A percentile compares a stretch with the other conserved stretches of the same genome.
Conservation (phyloP, 2,329 filamentous ascomycete genomes). For the Golovinomyces cichoracearum region DNA sequence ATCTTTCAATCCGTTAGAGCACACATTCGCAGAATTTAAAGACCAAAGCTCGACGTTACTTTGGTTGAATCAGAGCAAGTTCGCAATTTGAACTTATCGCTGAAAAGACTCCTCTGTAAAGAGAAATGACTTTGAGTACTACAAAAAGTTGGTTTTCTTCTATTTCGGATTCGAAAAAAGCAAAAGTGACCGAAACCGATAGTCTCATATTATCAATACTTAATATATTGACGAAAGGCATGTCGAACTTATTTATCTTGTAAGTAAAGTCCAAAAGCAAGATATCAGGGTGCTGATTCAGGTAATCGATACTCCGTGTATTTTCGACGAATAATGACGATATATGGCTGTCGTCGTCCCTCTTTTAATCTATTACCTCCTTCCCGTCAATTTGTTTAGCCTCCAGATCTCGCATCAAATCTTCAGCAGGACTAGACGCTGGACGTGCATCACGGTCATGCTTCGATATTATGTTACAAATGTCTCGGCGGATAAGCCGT, state of each 20-base stretch:
- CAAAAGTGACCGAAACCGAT: not conserved
- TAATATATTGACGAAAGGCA: not conserved
- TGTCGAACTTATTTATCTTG: not conserved
- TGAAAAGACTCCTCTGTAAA: no score
- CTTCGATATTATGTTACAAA: not conserved
- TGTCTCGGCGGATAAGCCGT: not conserved
- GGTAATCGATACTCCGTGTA: not conserved
- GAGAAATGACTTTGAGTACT: no score
- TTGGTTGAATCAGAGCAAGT: no score
- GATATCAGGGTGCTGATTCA: not conserved
- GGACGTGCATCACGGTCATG: not conserved
- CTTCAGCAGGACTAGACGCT: not conserved
- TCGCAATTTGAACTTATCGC: no score
- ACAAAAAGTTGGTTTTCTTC: no score
- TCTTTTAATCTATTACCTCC: not conserved
- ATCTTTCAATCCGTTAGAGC: no score
- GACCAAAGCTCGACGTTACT: no score
- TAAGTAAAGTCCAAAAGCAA: not conserved
- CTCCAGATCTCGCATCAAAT: not conserved
- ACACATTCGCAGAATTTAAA: no score
- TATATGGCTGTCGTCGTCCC: not conserved
- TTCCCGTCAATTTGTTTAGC: not conserved
- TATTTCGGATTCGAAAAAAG: not conserved
- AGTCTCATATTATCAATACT: not conserved
- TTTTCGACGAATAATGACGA: not conserved